Conservation (phyloP, 2,329 filamentous ascomycete genomes). For the Alternaria dauci region DNA sequence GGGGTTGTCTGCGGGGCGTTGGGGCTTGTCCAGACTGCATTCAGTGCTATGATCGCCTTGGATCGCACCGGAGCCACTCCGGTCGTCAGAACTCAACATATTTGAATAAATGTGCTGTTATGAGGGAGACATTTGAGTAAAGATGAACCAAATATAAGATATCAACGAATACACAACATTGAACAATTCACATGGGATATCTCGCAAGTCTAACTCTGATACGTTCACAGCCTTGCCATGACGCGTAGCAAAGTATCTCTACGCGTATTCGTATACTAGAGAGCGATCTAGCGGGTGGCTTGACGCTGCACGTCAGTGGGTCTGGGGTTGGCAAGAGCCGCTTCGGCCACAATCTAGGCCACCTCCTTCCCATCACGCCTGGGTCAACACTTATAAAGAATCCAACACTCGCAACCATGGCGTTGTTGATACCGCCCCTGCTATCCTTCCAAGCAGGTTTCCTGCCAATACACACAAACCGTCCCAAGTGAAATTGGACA, state of each 20-base stretch:
- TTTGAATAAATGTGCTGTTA: not conserved
- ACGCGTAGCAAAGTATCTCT: not conserved
- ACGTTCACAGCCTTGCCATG: not conserved
- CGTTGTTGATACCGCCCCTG: not conserved
- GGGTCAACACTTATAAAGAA: constrained; percentile 11
- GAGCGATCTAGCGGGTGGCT: constrained; percentile 12
- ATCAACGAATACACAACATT: not conserved
- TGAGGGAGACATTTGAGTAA: not conserved
- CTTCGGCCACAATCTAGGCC: constrained; percentile 13
- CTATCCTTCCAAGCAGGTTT: constrained; percentile 13
- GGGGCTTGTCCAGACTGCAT: not conserved
- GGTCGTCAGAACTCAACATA: not conserved
- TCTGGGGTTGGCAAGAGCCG: constrained; percentile 15
- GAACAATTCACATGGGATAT: not conserved
- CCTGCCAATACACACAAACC: constrained; percentile 5
- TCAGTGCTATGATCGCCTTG: not conserved
- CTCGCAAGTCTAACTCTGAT: constrained; percentile 4
- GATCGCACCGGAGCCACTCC: constrained; percentile 1
- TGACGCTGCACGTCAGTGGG: constrained; percentile 13
- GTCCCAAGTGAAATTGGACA: constrained; percentile 4
- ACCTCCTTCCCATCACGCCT: not conserved
- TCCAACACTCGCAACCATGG: constrained; percentile 14
- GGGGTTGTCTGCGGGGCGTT: not conserved
- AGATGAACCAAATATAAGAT: not conserved
- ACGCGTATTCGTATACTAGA: constrained; percentile 9